These are phyloP conservation scores for Iris macrosiphon DNA, from an alignment of 106 monocot species.

Conservation along the genomic window DNA sequence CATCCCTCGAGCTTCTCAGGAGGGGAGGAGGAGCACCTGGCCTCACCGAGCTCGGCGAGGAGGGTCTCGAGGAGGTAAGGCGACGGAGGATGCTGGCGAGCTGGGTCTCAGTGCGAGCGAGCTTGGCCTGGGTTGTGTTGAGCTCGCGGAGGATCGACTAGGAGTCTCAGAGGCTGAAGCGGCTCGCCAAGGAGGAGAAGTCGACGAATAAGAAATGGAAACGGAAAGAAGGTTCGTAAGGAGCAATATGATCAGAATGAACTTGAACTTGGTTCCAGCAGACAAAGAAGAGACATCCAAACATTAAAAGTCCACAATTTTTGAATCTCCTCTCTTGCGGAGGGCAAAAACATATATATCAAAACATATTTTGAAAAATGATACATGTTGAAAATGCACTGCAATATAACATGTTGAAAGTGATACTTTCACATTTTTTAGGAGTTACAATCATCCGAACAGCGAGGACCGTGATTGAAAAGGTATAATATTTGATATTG, in stretches of 20 bases:
- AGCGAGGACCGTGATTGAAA: no score
- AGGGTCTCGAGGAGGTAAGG: slow-evolving; percentile 28
- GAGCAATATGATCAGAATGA: slow-evolving; percentile 32
- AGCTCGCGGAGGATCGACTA: slow-evolving; percentile 30
- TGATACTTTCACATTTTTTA: no score
- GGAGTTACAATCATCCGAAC: no score
- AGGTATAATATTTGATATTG: no score
- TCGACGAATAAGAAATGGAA: no score
- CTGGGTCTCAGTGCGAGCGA: slow-evolving; percentile 4
- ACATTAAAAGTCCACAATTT: no score
- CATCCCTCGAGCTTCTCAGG: slow-evolving; percentile 8
- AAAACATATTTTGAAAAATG: no score
- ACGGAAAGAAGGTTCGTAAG: slow-evolving; percentile 42
- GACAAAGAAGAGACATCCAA: no score
- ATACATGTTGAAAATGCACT: no score
- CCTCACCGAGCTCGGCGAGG: slow-evolving; percentile 13
- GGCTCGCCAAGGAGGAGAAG: slow-evolving; percentile 3
- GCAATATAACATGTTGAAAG: no score
- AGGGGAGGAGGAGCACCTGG: background rate
- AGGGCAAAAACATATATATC: no score
- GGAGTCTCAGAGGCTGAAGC: slow-evolving; percentile 10
- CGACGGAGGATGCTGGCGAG: slow-evolving; percentile 14
- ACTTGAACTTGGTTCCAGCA: slow-evolving; percentile 22
- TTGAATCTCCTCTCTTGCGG: no score
- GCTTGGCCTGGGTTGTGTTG: slow-evolving; percentile 25